Evolutionary conservation across 495 filamentous ascomycete genomes (phyloP).

Genomic region (Penicillium ochrochloron): DNA sequence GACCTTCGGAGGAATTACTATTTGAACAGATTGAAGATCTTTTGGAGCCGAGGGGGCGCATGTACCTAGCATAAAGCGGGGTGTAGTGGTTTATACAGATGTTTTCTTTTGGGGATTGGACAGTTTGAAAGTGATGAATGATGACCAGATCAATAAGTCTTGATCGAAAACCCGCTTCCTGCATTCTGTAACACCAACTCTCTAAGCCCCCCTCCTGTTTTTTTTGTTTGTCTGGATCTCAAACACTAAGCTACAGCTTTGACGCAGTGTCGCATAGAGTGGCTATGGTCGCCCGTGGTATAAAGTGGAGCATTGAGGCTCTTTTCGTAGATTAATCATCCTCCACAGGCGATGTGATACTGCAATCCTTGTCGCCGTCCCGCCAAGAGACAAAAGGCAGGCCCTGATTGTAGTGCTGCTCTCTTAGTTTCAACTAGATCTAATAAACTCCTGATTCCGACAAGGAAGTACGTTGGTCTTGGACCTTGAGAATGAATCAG

Average conservation of each 20-base stretch:
- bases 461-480: not conserved
- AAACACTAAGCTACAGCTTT: not conserved
- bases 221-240: not conserved
- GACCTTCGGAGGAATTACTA: not conserved
- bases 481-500: not conserved
- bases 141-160: not conserved
- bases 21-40: not conserved
- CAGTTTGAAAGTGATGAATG: constrained; percentile 5
- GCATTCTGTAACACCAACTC: not conserved
- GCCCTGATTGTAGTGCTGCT: not conserved
- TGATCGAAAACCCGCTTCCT: not conserved
- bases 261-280: not conserved
- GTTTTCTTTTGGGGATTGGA: not conserved
- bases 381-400: not conserved
- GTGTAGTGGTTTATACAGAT: not conserved
- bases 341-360: no score
- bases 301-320: not conserved
- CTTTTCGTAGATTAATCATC: not conserved
- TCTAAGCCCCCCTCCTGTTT: not conserved
- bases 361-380: not conserved
- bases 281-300: not conserved
- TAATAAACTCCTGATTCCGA: not conserved
- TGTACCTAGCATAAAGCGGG: not conserved
- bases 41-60: not conserved
- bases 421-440: not conserved